Base-by-base conservation (phyloP, 768 basidiomycete species). In the Crassisporium funariophilum region DNA sequence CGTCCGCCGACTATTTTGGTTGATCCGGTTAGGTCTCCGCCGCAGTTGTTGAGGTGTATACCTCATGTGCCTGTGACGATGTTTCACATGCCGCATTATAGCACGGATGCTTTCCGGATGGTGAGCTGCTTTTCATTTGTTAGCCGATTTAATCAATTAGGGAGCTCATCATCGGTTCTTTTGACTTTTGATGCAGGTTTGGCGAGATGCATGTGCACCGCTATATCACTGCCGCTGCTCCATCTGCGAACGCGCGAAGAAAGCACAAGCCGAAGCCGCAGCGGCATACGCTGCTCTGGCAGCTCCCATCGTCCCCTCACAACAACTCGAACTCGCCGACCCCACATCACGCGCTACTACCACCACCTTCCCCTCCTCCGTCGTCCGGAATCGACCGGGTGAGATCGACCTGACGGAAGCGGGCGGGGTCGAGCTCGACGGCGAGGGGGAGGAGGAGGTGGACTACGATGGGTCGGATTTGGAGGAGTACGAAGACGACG, bases 161-260 rank as follows among this genome's bases (percentile, higher is more conserved):
- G 12, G n/a, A 16, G 24, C 29, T 50, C n/a, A 39, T 48, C 23
- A 16, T 41, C 19, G 34, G 31, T 41, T 24, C 16, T 37, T 47
- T 46, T 24, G 46, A 25, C 45, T 41, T 22, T 59, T n/a, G n/a
- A n/a, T n/a, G n/a, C n/a, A 88, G 86, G 73, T 80, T 7, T 89
- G 87, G 87, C 74, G 84, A 29, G 86, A 88, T 48, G 87, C 85
- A 0, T 87, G 83, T 60, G 73, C 78, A 3, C 86, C 85, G 0
- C 53, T 89, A 34, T 89, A 83, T 59, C 81, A 84, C 35, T 89
- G 87, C 59, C 75, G 79, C 41, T 88, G 87, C 61, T 70, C 73
- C n/a, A 81, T 88, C 31, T 89, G 87, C 61, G 81, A 86, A 52
- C 80, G 88, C 19, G 81, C 87, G 6, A 76, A 79, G 60, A 62